Percentiles rank a stretch among this genome's conserved stretches.
Conservation (phyloP, 352 stramenopile species). For the Globisporangium cylindrosporum region DNA sequence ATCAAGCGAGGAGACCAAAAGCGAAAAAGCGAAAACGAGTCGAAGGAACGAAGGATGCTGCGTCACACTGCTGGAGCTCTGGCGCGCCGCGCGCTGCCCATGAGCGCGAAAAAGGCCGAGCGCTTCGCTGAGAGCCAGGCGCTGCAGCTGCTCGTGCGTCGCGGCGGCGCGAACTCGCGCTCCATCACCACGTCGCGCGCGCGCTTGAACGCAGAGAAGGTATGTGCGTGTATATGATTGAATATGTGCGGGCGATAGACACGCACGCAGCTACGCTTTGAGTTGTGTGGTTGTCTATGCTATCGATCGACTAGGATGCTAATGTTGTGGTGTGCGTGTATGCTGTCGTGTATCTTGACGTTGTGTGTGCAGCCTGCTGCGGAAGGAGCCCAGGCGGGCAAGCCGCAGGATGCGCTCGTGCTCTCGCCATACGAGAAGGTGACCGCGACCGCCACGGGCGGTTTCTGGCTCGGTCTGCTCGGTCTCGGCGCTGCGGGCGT, state of each 20-base stretch:
- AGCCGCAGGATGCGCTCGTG: constrained; percentile 75
- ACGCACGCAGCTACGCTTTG: not conserved
- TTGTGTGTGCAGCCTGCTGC: constrained; percentile 23
- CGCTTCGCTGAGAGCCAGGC: constrained; percentile 21
- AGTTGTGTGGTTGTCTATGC: not conserved
- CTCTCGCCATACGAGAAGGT: constrained; percentile 95
- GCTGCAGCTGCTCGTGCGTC: constrained; percentile 24
- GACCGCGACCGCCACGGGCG: constrained; percentile 82
- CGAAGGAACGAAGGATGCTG: constrained; percentile 26
- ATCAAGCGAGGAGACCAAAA: constrained; percentile 2
- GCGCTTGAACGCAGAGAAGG: constrained; percentile 58
- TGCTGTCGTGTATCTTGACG: not conserved
- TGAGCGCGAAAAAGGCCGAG: constrained; percentile 14
- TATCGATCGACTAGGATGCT: not conserved
- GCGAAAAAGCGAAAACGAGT: not conserved
- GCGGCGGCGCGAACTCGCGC: constrained; percentile 18
- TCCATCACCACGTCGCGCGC: constrained; percentile 45
- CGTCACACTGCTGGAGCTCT: constrained; percentile 22
- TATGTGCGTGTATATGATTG: constrained; percentile 12
- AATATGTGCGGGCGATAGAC: not conserved
- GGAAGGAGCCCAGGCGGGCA: constrained; percentile 40
- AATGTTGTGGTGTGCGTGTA: too few relatives aligned
- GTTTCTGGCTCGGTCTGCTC: constrained; percentile 86
- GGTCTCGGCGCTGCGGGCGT: constrained; percentile 83
- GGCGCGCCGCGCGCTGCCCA: constrained; percentile 24